phyloP scores from a whole-genome alignment of 1,284 basidiomycete genomes.

The Testicularia cyperi region DNA sequence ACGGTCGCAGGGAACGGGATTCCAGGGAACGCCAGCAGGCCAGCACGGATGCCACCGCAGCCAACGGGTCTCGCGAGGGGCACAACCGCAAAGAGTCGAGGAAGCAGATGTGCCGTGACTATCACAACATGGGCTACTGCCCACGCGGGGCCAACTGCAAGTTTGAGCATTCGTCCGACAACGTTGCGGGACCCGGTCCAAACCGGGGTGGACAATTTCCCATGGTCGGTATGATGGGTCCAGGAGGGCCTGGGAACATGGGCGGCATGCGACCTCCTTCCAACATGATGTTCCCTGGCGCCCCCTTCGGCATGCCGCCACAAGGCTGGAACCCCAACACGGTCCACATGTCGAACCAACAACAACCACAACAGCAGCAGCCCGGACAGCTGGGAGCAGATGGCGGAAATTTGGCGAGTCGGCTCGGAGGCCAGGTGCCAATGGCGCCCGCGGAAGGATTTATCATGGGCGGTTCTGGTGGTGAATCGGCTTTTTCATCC shows the following conservation, averaged over 20 bases:
- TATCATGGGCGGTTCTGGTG: conserved; percentile 10
- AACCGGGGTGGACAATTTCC: conserved; percentile 17
- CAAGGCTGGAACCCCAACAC: conserved; percentile 33
- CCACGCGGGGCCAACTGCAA: conserved; percentile 85
- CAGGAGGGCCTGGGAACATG: conserved; percentile 21
- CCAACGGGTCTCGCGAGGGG: conserved; percentile 10
- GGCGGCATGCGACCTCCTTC: conserved; percentile 21
- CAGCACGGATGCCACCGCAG: conserved; percentile 5
- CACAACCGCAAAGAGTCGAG: conserved; percentile 11
- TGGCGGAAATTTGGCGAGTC: conserved; percentile 18
- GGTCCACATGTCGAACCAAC: conserved; percentile 17
- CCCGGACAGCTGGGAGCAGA: no score
- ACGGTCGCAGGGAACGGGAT: conserved; percentile 20
- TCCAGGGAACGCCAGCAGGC: conserved; percentile 16
- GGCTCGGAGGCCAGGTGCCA: conserved; percentile 24
- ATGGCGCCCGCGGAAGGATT: conserved; percentile 3
- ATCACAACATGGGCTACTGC: conserved; percentile 69
- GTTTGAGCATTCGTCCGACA: conserved; percentile 70
- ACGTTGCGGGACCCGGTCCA: conserved; percentile 14
- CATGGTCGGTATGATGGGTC: conserved; percentile 29
- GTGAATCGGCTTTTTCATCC: conserved; percentile 2
- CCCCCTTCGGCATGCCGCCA: conserved; percentile 35
- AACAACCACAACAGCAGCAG: no score
- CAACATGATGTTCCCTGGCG: conserved; percentile 40
- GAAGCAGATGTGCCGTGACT: conserved; percentile 55